Evolutionary conservation across 2,329 filamentous ascomycete species (phyloP).

Genomic region (Penicillium palitans): DNA sequence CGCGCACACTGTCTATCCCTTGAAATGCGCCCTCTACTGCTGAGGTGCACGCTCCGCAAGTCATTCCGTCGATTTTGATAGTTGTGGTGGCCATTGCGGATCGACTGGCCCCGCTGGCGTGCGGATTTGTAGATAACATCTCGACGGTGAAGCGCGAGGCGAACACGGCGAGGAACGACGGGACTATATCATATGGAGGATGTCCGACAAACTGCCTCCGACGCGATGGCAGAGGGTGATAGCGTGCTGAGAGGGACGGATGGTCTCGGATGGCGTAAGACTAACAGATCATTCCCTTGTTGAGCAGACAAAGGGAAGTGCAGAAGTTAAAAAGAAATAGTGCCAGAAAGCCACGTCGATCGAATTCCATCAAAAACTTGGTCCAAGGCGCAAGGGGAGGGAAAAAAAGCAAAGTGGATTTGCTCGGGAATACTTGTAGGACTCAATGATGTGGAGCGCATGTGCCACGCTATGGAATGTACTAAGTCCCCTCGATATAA

Average conservation of each 20-base stretch:
- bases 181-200: slow-evolving; percentile 21
- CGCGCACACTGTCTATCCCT: slow-evolving; percentile 75
- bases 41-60: slow-evolving; percentile 90
- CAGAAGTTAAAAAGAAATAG: slow-evolving; percentile 7
- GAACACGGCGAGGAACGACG: not conserved
- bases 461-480: slow-evolving; percentile 25
- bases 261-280: slow-evolving; percentile 23
- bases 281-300: slow-evolving; percentile 24
- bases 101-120: slow-evolving; percentile 20
- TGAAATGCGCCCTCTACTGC: slow-evolving; percentile 93
- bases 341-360: slow-evolving; percentile 17
- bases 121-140: slow-evolving; percentile 19
- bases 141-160: slow-evolving; percentile 11
- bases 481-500: not conserved
- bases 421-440: not conserved
- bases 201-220: slow-evolving; percentile 1
- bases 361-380: not conserved
- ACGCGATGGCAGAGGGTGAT: slow-evolving; percentile 14
- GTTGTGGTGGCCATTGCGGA: slow-evolving; percentile 83
- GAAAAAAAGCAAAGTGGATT: slow-evolving; percentile 15
- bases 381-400: slow-evolving; percentile 8
- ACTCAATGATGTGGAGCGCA: slow-evolving; percentile 10
- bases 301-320: slow-evolving; percentile 6
- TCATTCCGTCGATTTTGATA: slow-evolving; percentile 81
- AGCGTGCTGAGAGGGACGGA: slow-evolving; percentile 23